Evolutionary conservation across 495 filamentous ascomycete genomes (phyloP), one percentile per base, ranked within the genome.

Genomic region (Penicillium egyptiacum): DNA sequence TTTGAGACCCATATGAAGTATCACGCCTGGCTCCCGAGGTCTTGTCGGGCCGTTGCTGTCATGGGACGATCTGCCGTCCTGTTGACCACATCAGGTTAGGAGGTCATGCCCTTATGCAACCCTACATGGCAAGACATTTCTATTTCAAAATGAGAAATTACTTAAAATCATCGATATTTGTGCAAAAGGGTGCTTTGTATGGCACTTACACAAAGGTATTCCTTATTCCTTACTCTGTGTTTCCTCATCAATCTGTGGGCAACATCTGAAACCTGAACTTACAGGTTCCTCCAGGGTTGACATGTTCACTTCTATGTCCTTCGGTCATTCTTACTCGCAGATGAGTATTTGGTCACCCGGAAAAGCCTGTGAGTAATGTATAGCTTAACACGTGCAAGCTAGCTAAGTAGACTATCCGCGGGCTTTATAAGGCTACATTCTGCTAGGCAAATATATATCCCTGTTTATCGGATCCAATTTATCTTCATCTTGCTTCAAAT

Each of bases 381-480:
- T 26, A 26, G 41, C 61, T 49, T 19, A 35, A 33, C 56, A 64
- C 52, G 57, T 58, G 62, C 33, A 44, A 42, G 40, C 9, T 20
- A 23, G 23, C 26, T 47, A 6, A 1, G 11, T 17, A 22, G 49
- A 23, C 19, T 19, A 16, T 14, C 26, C 6, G 31, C 37, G 31
- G 39, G 31, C 50, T 67, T 67, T 62, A 67, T 65, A 65, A 65
- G 41, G 33, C 39, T 23, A 33, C 3, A 22, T 50, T 47, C 55
- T 60, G 51, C 47, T 48, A 58, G 50, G 39, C 17, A 28, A 23
- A 47, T 54, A 17, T 26, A 20, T 46, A 52, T 35, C 20, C 16
- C 2, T 56, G 14, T 20, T 40, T 14, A 53, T 25, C 19, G 25
- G 26, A 16, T n/a, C 5, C 7, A 39, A 17, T 31, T 33, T 28